A percentile compares a stretch with the other conserved stretches of the same genome.
phyloP scores from a whole-genome alignment of 805 yeast species.

The Lipomyces kockii region DNA sequence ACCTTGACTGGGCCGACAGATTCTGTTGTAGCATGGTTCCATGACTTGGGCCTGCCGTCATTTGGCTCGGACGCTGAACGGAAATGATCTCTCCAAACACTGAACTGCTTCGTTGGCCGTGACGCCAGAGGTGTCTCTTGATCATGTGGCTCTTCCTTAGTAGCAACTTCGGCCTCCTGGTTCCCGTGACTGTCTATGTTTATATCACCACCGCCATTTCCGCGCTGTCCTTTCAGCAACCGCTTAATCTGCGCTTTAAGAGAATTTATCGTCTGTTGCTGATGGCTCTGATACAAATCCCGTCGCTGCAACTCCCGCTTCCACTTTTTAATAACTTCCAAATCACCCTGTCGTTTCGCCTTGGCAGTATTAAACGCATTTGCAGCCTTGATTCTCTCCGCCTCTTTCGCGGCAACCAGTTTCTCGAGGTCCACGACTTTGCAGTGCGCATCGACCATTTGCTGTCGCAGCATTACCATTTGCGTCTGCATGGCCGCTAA shows the following conservation, averaged over 20 bases:
- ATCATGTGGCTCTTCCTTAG: not conserved
- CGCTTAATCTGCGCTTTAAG: not conserved
- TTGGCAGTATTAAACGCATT: not conserved
- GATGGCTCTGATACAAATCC: not conserved
- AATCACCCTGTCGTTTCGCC: conserved; percentile 10
- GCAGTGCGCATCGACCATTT: not conserved
- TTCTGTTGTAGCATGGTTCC: not conserved
- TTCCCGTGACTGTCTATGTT: not conserved
- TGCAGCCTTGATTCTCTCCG: not conserved
- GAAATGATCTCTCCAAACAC: not conserved
- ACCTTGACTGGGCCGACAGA: not conserved
- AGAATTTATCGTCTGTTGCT: not conserved
- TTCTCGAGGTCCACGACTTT: not conserved
- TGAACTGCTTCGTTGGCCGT: not conserved
- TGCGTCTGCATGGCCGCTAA: conserved; percentile 3
- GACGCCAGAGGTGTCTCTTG: not conserved
- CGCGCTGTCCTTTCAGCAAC: not conserved
- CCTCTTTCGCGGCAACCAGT: not conserved
- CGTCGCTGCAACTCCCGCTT: conserved; percentile 1
- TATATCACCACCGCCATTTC: not conserved
- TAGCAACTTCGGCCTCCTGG: not conserved
- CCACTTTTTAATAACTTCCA: conserved; percentile 12
- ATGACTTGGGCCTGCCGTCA: not conserved
- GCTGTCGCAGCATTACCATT: not conserved
- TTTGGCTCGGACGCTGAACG: not conserved